Conservation (phyloP, 225 moss, liverwort and hornwort genomes). For the Sphagnum contortum region DNA sequence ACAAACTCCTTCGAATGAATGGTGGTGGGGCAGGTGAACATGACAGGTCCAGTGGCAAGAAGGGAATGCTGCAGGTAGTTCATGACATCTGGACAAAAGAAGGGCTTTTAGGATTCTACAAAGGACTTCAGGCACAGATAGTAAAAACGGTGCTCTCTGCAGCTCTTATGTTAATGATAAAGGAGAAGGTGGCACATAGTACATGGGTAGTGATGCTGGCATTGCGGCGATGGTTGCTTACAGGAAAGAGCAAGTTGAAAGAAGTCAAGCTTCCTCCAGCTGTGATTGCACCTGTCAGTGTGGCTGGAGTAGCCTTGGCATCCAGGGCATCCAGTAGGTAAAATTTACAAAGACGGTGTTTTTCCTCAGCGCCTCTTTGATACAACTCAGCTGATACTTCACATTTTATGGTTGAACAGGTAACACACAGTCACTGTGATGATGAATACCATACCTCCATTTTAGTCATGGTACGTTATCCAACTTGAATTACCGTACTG, state of each 20-base stretch:
- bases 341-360: neutral
- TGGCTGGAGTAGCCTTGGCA: constrained; percentile 39
- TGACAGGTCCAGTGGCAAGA: constrained; percentile 10
- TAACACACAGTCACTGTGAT: too few species aligned
- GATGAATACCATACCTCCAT: too few species aligned
- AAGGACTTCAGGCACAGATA: constrained; percentile 85
- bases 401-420: too few species aligned
- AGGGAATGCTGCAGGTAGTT: constrained; percentile 59
- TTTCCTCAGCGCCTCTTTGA: too few species aligned
- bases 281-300: constrained; percentile 27
- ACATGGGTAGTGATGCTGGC: constrained; percentile 75
- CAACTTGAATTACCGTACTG: too few species aligned
- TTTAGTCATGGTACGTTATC: too few species aligned
- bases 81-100: constrained; percentile 60
- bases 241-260: constrained; percentile 41
- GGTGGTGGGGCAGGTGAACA: neutral
- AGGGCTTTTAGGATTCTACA: constrained; percentile 68
- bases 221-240: constrained; percentile 39
- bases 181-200: constrained; percentile 70
- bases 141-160: constrained; percentile 86
- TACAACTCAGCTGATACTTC: too few species aligned
- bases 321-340: constrained; percentile 31
- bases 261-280: constrained; percentile 33
- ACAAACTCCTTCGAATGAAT: constrained; percentile 26
- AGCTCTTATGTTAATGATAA: constrained; percentile 92